A percentile compares a stretch with the other conserved stretches of the same genome.
These are phyloP conservation scores for Clonostachys chloroleuca DNA, from an alignment of 2,329 filamentous ascomycete species.

Conservation along the genomic window DNA sequence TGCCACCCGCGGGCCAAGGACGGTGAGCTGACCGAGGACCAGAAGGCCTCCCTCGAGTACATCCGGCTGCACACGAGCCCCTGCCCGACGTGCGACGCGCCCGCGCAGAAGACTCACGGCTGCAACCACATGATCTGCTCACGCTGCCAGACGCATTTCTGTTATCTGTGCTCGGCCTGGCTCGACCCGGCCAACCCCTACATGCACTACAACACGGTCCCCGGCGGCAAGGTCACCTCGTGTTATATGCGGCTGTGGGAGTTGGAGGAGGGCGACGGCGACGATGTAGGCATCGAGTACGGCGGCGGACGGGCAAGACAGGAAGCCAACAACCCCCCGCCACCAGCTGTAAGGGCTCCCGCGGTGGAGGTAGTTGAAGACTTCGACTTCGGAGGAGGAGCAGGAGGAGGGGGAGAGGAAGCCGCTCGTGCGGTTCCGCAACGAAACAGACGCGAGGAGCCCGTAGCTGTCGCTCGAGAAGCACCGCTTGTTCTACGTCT, in stretches of 20 bases:
- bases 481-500: slow-evolving; percentile 53
- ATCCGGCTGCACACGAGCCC: slow-evolving; percentile 76
- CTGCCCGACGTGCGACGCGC: slow-evolving; percentile 83
- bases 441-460: slow-evolving; percentile 16
- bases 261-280: slow-evolving; percentile 73
- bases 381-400: not conserved
- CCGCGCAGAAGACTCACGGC: slow-evolving; percentile 84
- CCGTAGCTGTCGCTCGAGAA: slow-evolving; percentile 46
- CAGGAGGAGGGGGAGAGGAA: slow-evolving; percentile 2
- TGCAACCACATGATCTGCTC: slow-evolving; percentile 98
- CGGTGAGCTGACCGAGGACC: slow-evolving; percentile 74
- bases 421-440: not conserved
- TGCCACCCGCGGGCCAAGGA: slow-evolving; percentile 63
- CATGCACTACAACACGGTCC: slow-evolving; percentile 73
- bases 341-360: too few relatives aligned
- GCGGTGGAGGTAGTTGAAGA: too few relatives aligned
- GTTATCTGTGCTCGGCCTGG: slow-evolving; percentile 90
- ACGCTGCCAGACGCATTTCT: slow-evolving; percentile 88
- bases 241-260: slow-evolving; percentile 93
- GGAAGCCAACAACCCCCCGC: not conserved
- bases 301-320: slow-evolving; percentile 23
- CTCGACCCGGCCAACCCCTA: slow-evolving; percentile 80
- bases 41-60: slow-evolving; percentile 83
- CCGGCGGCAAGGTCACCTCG: slow-evolving; percentile 43
- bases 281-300: slow-evolving; percentile 41